A percentile compares a stretch with the other conserved stretches of the same genome.
phyloP scores from a whole-genome alignment of 2,329 filamentous ascomycete species.

The Calonectria montana region DNA sequence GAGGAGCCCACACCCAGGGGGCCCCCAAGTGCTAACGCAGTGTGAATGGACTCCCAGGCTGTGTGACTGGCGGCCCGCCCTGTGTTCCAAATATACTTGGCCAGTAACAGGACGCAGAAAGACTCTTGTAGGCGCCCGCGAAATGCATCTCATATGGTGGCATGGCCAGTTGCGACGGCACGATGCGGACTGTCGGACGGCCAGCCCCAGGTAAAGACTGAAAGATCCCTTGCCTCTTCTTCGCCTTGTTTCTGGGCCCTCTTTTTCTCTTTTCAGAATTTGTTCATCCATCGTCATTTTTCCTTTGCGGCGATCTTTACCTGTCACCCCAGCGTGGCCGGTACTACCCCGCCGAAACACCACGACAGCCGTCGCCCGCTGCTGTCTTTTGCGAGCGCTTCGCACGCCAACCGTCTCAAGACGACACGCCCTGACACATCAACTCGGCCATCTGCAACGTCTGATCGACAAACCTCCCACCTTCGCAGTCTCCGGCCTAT shows the following conservation, averaged over 20 bases:
- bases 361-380: conserved; percentile 12
- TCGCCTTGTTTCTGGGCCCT: background rate
- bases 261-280: conserved; percentile 22
- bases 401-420: conserved; percentile 29
- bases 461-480: conserved; percentile 37
- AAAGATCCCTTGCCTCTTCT: background rate
- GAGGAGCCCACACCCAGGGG: conserved; percentile 20
- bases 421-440: conserved; percentile 20
- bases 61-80: conserved; percentile 31
- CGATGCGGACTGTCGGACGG: background rate
- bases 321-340: background rate
- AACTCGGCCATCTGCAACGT: conserved; percentile 34
- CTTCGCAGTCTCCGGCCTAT: conserved; percentile 29
- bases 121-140: conserved; percentile 41
- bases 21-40: conserved; percentile 27
- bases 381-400: conserved; percentile 1
- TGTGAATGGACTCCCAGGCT: conserved; percentile 11
- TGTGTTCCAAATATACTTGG: conserved; percentile 43
- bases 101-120: conserved; percentile 37
- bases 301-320: background rate
- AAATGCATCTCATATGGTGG: conserved; percentile 24
- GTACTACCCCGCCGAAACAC: conserved; percentile 39
- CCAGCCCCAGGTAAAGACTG: background rate
- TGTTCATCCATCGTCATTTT: conserved; percentile 16
- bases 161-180: conserved; percentile 11